phyloP scores from a whole-genome alignment of 805 yeast species.

The Metschnikowia borealis region DNA sequence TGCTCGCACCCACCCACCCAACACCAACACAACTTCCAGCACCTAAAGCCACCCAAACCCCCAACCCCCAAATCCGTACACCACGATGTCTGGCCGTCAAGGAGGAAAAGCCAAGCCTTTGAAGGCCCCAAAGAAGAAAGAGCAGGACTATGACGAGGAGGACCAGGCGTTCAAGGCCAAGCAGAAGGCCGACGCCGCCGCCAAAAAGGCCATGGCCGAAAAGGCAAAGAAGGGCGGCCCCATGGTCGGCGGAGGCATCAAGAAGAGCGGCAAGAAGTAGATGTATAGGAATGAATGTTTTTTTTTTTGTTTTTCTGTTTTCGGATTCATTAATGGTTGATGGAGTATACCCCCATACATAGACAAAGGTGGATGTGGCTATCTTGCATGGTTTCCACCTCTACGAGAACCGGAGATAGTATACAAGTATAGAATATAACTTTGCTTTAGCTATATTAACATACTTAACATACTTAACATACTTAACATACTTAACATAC shows the following conservation, averaged over 20 bases:
- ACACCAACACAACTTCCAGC: background rate
- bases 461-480: too few relatives aligned
- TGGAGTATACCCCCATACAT: too few relatives aligned
- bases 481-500: too few relatives aligned
- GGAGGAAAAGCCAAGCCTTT: conserved; percentile 95
- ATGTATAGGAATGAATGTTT: background rate
- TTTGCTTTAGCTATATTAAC: too few relatives aligned
- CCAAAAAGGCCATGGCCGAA: conserved; percentile 84
- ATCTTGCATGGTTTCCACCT: too few relatives aligned
- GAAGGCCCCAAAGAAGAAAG: conserved; percentile 79
- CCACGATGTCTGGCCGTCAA: conserved; percentile 86
- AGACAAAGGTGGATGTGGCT: too few relatives aligned
- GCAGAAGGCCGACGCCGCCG: conserved; percentile 92
- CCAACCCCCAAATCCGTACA: background rate
- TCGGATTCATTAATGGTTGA: too few relatives aligned
- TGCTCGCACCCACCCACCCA: background rate
- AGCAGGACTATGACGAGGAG: conserved; percentile 77
- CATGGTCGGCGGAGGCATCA: conserved; percentile 89
- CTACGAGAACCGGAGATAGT: too few relatives aligned
- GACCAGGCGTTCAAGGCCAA: conserved; percentile 87
- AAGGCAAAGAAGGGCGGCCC: conserved; percentile 91
- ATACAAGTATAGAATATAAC: too few relatives aligned
- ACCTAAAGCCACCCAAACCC: too few relatives aligned
- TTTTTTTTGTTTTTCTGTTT: background rate
- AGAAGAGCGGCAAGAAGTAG: conserved; percentile 61